Base-by-base conservation (phyloP, 768 basidiomycete species). In the Trametes meyenii region DNA sequence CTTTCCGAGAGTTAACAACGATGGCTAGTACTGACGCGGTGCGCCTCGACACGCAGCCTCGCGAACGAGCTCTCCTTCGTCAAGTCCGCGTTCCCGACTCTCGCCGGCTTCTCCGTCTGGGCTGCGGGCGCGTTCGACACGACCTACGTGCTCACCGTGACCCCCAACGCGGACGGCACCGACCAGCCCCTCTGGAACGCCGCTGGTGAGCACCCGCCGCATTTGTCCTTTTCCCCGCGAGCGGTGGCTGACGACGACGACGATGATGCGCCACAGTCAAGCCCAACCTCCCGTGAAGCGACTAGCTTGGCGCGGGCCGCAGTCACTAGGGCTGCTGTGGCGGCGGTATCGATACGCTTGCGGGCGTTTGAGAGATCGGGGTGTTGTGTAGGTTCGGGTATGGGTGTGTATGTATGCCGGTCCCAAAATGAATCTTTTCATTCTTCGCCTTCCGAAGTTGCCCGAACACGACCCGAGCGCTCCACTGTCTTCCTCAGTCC, bases 91-190 rank as follows among this genome's bases (percentile, higher is more conserved):
- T 78, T 77, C 57, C 74, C 75, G 24, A 77, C 67, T 39, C 73
- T 82, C 45, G 71, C 75, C 39, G 84, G 84, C n/a, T 85, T 83
- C 74, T 74, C 81, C 19, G 75, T 79, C 38, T 84, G 83, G 84
- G 74, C 80, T 60, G 84, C 79, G 40, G 83, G 83, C 45, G 73
- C 78, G 2, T 85, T 84, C 70, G 78, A 78, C 60, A 77, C 80
- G 1, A 76, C 73, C 50, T 85, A 85, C 69, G 73, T 74, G n/a
- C 75, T 84, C 49, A 76, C 78, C 24, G 71, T 82, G 49, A 80
- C 79, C 11, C 84, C 84, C 21, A 77, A 76, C 70, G 61, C 76
- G 21, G 73, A 82, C 65, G 80, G 81, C 49, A 72, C 76, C 36
- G 81, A 82, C 66, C 79, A 81, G 67, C 78, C 77, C 19, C 65